Conservation (phyloP, 2,329 filamentous ascomycete genomes). For the Pseudogymnoascus sp. region DNA sequence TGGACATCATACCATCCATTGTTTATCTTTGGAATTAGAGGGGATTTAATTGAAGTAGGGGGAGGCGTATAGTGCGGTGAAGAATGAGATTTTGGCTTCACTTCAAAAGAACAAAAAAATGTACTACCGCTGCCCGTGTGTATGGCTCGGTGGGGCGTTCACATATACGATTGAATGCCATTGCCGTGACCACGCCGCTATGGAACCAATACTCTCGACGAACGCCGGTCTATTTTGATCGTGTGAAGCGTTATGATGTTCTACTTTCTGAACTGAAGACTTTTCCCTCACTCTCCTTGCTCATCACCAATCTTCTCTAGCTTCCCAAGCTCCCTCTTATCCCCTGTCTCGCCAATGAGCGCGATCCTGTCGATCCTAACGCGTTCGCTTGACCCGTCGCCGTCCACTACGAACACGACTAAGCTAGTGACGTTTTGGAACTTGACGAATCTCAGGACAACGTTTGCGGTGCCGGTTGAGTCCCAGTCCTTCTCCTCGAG, state of each 20-base stretch:
- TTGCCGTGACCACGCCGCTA: neutral
- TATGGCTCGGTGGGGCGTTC: neutral
- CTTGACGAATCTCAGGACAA: constrained; percentile 83
- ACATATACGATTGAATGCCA: neutral
- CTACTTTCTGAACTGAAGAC: neutral
- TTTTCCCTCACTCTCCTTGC: constrained; percentile 43
- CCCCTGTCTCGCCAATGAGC: constrained; percentile 80
- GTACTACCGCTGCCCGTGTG: neutral
- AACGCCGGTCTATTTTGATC: neutral
- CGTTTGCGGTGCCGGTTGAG: constrained; percentile 62
- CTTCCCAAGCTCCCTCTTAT: constrained; percentile 90
- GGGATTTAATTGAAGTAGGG: constrained; percentile 14
- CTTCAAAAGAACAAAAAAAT: constrained; percentile 1
- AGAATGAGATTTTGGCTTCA: constrained; percentile 44
- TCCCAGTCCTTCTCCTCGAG: constrained; percentile 77
- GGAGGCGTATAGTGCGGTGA: constrained; percentile 28
- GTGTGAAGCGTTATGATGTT: neutral
- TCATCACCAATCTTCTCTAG: constrained; percentile 89
- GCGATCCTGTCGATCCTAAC: constrained; percentile 72
- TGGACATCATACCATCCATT: constrained; percentile 25
- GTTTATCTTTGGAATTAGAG: neutral
- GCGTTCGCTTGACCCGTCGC: constrained; percentile 75
- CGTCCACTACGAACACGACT: constrained; percentile 82
- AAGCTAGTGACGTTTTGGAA: constrained; percentile 90
- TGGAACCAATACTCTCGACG: neutral